Evolutionary conservation across 805 yeast species (phyloP).

Genomic region (Phaffomyces thermotolerans): DNA sequence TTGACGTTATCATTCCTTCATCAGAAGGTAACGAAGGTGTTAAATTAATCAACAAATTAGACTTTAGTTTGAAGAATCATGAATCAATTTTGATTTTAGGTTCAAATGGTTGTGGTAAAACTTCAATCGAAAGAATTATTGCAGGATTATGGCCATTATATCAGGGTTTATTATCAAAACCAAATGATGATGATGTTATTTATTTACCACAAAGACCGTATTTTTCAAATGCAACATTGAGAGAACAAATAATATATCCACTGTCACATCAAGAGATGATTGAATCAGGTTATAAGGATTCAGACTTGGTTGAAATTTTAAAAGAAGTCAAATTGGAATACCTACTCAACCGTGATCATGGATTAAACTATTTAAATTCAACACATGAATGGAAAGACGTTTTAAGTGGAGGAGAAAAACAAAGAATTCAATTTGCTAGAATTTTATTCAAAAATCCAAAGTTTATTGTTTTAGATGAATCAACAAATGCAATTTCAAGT

Average conservation of each 20-base stretch:
- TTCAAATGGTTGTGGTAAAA: constrained; percentile 85
- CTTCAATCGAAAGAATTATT: constrained; percentile 73
- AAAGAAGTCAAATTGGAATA: constrained; percentile 76
- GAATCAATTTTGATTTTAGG: constrained; percentile 78
- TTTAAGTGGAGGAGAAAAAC: constrained; percentile 95
- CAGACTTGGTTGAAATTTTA: constrained; percentile 56
- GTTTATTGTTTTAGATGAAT: constrained; percentile 82
- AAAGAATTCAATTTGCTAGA: constrained; percentile 83
- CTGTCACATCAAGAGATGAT: constrained; percentile 70
- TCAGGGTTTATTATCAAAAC: constrained; percentile 74
- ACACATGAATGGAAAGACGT: constrained; percentile 78
- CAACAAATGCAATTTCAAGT: constrained; percentile 87
- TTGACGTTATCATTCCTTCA: constrained; percentile 77
- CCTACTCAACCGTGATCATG: constrained; percentile 57
- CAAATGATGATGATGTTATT: constrained; percentile 59
- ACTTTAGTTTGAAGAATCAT: constrained; percentile 42
- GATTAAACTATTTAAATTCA: constrained; percentile 37
- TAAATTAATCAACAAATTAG: constrained; percentile 53
- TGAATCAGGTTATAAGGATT: constrained; percentile 63
- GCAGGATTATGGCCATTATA: constrained; percentile 93
- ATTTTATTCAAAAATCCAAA: constrained; percentile 72
- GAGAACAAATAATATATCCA: constrained; percentile 91
- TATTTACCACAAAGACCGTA: constrained; percentile 85
- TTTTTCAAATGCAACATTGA: constrained; percentile 71
- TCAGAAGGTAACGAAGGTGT: constrained; percentile 50